phyloP scores from a whole-genome alignment of 108 stramenopile species.

The Mayamaea pseudoterrestris region DNA sequence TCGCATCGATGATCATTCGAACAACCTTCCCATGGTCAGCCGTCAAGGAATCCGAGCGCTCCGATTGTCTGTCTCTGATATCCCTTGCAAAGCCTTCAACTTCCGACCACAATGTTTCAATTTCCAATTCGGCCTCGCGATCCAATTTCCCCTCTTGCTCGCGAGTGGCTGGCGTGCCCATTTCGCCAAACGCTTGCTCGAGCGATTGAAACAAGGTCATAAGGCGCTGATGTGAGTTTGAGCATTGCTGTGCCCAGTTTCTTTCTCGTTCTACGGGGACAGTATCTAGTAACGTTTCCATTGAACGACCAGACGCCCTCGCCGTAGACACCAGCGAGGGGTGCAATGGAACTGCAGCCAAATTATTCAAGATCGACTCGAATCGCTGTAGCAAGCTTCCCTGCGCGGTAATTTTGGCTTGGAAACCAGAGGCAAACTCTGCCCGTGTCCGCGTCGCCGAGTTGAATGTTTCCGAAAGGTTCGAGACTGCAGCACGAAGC shows the following conservation, averaged over 20 bases:
- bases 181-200: conserved; percentile 38
- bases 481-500: conserved; percentile 72
- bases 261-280: conserved; percentile 77
- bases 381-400: conserved; percentile 40
- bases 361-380: conserved; percentile 38
- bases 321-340: conserved; percentile 55
- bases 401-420: conserved; percentile 33
- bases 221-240: conserved; percentile 53
- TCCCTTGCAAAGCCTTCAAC: conserved; percentile 36
- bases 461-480: conserved; percentile 69
- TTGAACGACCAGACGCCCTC: conserved; percentile 57
- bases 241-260: conserved; percentile 64
- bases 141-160: conserved; percentile 50
- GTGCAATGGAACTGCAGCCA: conserved; percentile 46
- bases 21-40: conserved; percentile 51
- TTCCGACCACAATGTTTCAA: conserved; percentile 38
- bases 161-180: conserved; percentile 45
- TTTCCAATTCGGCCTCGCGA: conserved; percentile 41
- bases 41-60: conserved; percentile 43
- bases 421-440: conserved; percentile 50
- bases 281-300: conserved; percentile 70
- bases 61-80: conserved; percentile 44
- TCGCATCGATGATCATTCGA: conserved; percentile 46
- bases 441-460: conserved; percentile 47
- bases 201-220: conserved; percentile 40